A percentile compares a stretch with the other conserved stretches of the same genome.
Conservation (phyloP, 768 basidiomycete species). For the Pleurotus sapidus region DNA sequence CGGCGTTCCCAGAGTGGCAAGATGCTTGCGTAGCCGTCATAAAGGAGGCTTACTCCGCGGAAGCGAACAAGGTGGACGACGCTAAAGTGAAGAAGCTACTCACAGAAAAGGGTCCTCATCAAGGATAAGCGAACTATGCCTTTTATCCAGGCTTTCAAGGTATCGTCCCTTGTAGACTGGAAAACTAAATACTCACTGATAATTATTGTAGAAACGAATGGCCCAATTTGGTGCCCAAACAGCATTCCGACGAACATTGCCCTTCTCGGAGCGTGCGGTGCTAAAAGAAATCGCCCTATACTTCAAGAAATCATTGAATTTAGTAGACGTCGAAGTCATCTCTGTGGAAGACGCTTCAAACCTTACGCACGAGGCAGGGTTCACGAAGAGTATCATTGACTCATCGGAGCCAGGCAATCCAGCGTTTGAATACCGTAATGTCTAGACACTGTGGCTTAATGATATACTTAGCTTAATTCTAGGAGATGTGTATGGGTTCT, state of each 20-base stretch:
- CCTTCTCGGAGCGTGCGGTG: slow-evolving; percentile 80
- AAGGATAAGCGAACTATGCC: slow-evolving; percentile 98
- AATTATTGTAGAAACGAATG: slow-evolving; percentile 72
- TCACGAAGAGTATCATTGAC: slow-evolving; percentile 69
- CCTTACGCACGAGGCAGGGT: slow-evolving; percentile 52
- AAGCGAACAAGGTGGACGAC: slow-evolving; percentile 74
- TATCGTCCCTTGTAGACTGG: slow-evolving; percentile 24
- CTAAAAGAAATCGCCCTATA: slow-evolving; percentile 73
- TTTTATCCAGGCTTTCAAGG: slow-evolving; percentile 92
- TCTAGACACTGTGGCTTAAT: slow-evolving; percentile 23
- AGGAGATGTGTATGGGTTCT: no score
- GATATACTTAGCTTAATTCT: background rate
- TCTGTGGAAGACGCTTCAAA: slow-evolving; percentile 66
- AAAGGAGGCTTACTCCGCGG: slow-evolving; percentile 59
- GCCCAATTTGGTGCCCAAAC: slow-evolving; percentile 67
- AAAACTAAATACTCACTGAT: slow-evolving; percentile 1
- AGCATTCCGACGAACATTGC: slow-evolving; percentile 79
- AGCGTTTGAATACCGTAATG: slow-evolving; percentile 86
- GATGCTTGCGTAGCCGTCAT: slow-evolving; percentile 75
- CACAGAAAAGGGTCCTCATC: slow-evolving; percentile 68
- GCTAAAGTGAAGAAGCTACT: slow-evolving; percentile 68
- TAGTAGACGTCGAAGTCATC: slow-evolving; percentile 69
- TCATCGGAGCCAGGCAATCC: slow-evolving; percentile 86
- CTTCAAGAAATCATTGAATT: slow-evolving; percentile 70
- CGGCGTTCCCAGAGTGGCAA: slow-evolving; percentile 93